Base-by-base conservation (phyloP, 306 rosid genomes). In the Ochetophila trinervis region DNA sequence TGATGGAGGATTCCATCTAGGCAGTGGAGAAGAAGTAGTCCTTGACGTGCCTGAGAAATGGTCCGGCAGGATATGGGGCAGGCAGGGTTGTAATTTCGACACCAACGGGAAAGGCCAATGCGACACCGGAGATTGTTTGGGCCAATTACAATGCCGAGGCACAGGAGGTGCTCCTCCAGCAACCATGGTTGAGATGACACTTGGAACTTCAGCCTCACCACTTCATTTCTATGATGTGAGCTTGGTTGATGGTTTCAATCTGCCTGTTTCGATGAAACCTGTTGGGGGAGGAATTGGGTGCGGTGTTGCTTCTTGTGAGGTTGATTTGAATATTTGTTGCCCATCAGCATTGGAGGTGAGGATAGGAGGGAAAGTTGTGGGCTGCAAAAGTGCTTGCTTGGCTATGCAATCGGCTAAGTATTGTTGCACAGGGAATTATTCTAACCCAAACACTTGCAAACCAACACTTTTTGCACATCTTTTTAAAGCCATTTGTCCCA, bases 51-150 rank as follows among this genome's bases (percentile, higher is more conserved):
- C 81, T 5, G 90, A 87, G 6, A 92, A 92, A 18, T 92, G 96
- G 96, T 92, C 98, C 15, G 98, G 98, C 0, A 81, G 98, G 73
- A 89, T 92, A 37, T 92, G 96, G 98, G 96, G 91, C 1, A 85
- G 98, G 72, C 98, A 92, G 44, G 98, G 91, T 12, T 92, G 98
- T 47, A 53, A 18, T 67, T 92, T 92, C 55, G 86, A 84, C 76
- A 62, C 50, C 15, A 73, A 69, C 8, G 96, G 95, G 16, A 74
- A 82, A 53, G 98, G 98, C 2, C 74, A 80, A 4, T 92, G 98
- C 47, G 74, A 62, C 57, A 87, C 95, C 0, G 96, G 98, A 5
- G 96, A 92, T 53, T 92, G 96, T 68, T 56, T 67, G 2, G 90
- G 92, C 30, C 73, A 79, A n/a, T 63, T 92, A 4, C 79, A 78